phyloP scores from a whole-genome alignment of 495 filamentous ascomycete genomes.

The Neurospora tetrasperma region DNA sequence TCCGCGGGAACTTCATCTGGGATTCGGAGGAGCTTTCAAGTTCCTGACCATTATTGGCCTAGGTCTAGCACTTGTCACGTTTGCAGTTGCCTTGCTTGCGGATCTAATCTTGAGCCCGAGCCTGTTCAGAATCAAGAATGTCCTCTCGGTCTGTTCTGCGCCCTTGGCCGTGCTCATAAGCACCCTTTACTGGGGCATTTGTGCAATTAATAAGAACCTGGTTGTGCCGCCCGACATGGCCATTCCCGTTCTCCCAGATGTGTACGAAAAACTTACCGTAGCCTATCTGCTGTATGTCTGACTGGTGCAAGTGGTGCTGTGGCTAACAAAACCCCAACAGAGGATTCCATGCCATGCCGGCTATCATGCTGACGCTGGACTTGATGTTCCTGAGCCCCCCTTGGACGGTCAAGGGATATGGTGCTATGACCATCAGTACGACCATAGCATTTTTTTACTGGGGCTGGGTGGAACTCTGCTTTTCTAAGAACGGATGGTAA shows the following conservation, averaged over 20 bases:
- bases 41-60: constrained; percentile 80
- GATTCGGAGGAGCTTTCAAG: constrained; percentile 78
- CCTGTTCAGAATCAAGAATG: constrained; percentile 67
- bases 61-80: constrained; percentile 56
- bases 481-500: constrained; percentile 61
- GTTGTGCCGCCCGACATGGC: constrained; percentile 37
- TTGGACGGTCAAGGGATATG: constrained; percentile 56
- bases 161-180: constrained; percentile 76
- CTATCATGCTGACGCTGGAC: constrained; percentile 60
- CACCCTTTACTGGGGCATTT: constrained; percentile 76
- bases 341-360: constrained; percentile 69
- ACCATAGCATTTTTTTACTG: constrained; percentile 67
- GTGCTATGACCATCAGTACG: constrained; percentile 51
- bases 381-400: constrained; percentile 70
- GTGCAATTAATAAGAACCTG: constrained; percentile 50
- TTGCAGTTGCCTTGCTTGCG: constrained; percentile 58
- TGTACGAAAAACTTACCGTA: constrained; percentile 21
- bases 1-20: constrained; percentile 45
- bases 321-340: constrained; percentile 2
- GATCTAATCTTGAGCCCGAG: constrained; percentile 56
- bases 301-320: not conserved
- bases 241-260: constrained; percentile 45
- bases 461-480: constrained; percentile 82
- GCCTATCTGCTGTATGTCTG: not conserved
- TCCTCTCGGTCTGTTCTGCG: constrained; percentile 57